Evolutionary conservation across 805 yeast genomes (phyloP).

Genomic region (Sugiyamaella mastotermitis): DNA sequence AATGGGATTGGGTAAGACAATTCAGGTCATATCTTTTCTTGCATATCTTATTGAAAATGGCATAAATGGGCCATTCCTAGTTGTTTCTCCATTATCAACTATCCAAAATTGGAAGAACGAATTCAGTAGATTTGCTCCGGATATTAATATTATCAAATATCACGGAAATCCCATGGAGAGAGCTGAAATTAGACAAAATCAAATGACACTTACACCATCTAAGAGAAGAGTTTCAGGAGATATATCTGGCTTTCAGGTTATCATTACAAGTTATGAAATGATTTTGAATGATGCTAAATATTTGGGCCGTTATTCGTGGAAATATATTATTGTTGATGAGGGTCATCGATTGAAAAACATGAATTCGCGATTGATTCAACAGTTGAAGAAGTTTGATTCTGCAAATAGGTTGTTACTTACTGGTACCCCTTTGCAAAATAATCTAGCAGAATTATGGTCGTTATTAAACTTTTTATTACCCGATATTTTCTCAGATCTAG

Average conservation of each 20-base stretch:
- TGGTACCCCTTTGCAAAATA: conserved; percentile 97
- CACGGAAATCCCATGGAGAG: conserved; percentile 59
- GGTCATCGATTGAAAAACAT: conserved; percentile 84
- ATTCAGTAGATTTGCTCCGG: conserved; percentile 80
- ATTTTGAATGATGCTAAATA: conserved; percentile 76
- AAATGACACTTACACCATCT: conserved; percentile 82
- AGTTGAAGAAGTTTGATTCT: conserved; percentile 77
- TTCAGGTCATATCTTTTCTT: conserved; percentile 82
- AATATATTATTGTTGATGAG: conserved; percentile 80
- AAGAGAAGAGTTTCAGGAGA: conserved; percentile 77
- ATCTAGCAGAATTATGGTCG: conserved; percentile 88
- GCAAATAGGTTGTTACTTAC: conserved; percentile 85
- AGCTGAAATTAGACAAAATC: conserved; percentile 58
- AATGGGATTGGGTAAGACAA: conserved; percentile 90
- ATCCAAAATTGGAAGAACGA: conserved; percentile 98
- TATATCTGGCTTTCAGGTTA: conserved; percentile 88
- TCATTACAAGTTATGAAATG: conserved; percentile 92
- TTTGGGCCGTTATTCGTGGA: conserved; percentile 73
- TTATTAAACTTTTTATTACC: conserved; percentile 85
- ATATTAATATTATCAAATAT: conserved; percentile 72
- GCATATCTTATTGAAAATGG: conserved; percentile 90
- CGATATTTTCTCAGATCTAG: conserved; percentile 85
- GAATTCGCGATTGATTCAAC: conserved; percentile 84
- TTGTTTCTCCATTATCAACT: conserved; percentile 91
- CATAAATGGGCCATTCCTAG: conserved; percentile 73